phyloP scores from a whole-genome alignment of 2,329 filamentous ascomycete species.

The Rutstroemia sydowiana region DNA sequence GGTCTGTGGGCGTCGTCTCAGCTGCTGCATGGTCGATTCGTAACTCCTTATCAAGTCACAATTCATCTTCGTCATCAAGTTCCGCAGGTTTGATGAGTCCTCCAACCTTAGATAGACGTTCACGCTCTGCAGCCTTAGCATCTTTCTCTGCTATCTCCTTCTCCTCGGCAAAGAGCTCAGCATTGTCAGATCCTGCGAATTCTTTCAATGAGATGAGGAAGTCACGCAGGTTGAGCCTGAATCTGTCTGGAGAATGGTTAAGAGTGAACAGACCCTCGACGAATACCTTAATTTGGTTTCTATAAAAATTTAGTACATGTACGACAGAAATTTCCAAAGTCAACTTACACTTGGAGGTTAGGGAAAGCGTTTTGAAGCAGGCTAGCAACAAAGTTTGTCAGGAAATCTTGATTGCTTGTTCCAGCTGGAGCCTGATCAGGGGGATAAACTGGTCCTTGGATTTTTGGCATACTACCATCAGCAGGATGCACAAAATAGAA shows the following conservation, averaged over 20 bases:
- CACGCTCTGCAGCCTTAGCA: slow-evolving; percentile 79
- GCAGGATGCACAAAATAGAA: slow-evolving; percentile 86
- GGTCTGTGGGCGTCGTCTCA: slow-evolving; percentile 6
- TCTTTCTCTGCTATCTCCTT: slow-evolving; percentile 86
- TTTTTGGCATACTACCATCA: slow-evolving; percentile 66
- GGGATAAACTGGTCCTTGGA: slow-evolving; percentile 84
- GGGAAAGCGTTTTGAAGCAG: slow-evolving; percentile 85
- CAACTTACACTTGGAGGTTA: slow-evolving; percentile 77
- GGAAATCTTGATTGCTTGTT: slow-evolving; percentile 84
- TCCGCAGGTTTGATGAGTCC: slow-evolving; percentile 97
- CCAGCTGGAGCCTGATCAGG: slow-evolving; percentile 75
- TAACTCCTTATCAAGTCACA: slow-evolving; percentile 73
- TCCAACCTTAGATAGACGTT: slow-evolving; percentile 89
- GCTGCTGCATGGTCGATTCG: slow-evolving; percentile 44
- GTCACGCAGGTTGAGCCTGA: slow-evolving; percentile 92
- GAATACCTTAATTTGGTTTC: slow-evolving; percentile 80
- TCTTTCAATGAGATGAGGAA: slow-evolving; percentile 97
- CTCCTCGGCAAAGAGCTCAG: slow-evolving; percentile 88
- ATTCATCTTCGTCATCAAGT: slow-evolving; percentile 76
- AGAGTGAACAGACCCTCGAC: slow-evolving; percentile 82
- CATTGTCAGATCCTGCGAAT: slow-evolving; percentile 81
- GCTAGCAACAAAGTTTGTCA: slow-evolving; percentile 78
- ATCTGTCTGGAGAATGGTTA: slow-evolving; percentile 85
- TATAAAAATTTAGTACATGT: slow-evolving; percentile 38
- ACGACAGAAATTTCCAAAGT: background rate